Evolutionary conservation across 257 asterid species (phyloP), one percentile per base, ranked within the genome.

Genomic region (Coffea eugenioides): DNA sequence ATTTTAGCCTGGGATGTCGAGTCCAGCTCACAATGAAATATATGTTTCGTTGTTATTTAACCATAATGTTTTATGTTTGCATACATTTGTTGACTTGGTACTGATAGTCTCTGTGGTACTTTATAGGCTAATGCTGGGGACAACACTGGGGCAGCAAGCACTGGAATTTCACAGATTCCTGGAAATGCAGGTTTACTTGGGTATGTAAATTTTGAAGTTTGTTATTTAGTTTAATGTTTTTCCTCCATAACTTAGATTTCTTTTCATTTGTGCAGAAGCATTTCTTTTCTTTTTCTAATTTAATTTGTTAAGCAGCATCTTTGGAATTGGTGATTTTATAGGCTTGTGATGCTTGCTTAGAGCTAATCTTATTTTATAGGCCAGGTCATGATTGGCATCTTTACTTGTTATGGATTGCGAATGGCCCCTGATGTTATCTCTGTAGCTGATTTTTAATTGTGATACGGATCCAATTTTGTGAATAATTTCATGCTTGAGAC

Each of bases 131-230:
- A 82, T 80, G 79, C 90, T 6, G 97, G 93, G 78, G 98, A 92
- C 80, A 65, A 81, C 78, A 82, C 89, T n/a, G 90, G 91, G 77
- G 52, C 85, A 51, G 84, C 90, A 68, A 89, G 88, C 88, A 73
- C 84, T 31, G 97, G 94, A 79, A 88, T 81, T 80, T 81, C 93
- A 75, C 90, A 92, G 39, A 70, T 90, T 68, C 97, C 96, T 59
- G 99, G 98, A 90, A 93, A 92, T 88, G 94, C 97, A 83, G 87
- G 99, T 89, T 89, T 95, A 83, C 94, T 95, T 73, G 99, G 98
- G 98, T 95, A 91, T 66, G 93, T 83, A 73, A 75, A 74, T 61
- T n/a, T 64, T 80, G 74, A 25, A 73, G 52, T 83, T 0, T 20
- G 5, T 65, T 23, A 15, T 39, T 16, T 48, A 41, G 10, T 15